Base-by-base conservation (phyloP, 1,284 basidiomycete species). In the Malassezia cuniculi region DNA sequence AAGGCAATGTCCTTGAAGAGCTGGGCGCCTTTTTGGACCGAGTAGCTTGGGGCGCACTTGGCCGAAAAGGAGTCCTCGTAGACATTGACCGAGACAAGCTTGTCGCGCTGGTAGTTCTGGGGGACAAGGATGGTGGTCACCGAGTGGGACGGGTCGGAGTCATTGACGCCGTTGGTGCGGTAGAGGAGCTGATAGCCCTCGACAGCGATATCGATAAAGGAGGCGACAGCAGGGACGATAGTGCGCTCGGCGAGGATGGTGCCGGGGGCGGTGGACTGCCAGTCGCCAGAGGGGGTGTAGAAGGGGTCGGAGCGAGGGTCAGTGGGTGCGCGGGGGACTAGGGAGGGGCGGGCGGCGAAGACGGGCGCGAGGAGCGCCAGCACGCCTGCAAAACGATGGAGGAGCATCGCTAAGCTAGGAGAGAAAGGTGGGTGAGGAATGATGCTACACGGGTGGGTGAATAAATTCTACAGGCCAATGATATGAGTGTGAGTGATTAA, bases 41-140 rank as follows among this genome's bases (percentile, higher is more conserved):
- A 39, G 37, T 44, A 52, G 33, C 47, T 51, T 1, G 57, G 57
- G 6, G 53, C 52, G 17, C 60, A 62, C 31, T 48, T 21, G 15
- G 49, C 24, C 22, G 46, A 39, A 7, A 39, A 49, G 11, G 55
- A 39, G 34, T 60, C 60, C 31, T 53, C 48, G 29, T 52, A 57
- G 1, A 49, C 31, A 24, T 52, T 49, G 16, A 52, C 47, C 7
- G 43, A 42, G 15, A 62, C 43, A 18, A 60, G 52, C 41, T 52
- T 50, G 41, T 44, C 26, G 39, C 39, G 1, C 52, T 50, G 27
- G 51, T 50, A 5, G 34, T 51, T 55, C 22, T 39, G 16, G 1
- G 59, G 59, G 14, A 56, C 38, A 11, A 46, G 47, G 1, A 62
- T 36, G 17, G 59, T 56, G 2, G 51, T 55, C 1, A 62, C 47